A percentile compares a stretch with the other conserved stretches of the same genome.
phyloP scores from a whole-genome alignment of 371 early-diverging fungal species.

The Mucor lusitanicus region DNA sequence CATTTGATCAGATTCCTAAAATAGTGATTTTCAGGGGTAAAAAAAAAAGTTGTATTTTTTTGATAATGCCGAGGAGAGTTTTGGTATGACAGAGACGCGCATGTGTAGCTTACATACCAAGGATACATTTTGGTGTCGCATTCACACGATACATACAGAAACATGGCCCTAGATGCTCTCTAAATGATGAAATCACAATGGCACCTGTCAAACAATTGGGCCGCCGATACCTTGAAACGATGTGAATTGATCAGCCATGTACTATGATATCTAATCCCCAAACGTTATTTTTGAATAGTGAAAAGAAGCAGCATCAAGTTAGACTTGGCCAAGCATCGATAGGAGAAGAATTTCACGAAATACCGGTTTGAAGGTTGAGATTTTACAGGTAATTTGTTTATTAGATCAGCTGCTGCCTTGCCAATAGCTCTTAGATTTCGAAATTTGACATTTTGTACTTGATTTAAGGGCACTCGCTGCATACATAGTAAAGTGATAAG shows the following conservation, averaged over 20 bases:
- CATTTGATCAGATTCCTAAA: background rate
- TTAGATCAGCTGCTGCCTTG: no score
- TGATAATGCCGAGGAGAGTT: background rate
- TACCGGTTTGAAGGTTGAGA: background rate
- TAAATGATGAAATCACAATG: background rate
- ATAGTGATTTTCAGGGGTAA: background rate
- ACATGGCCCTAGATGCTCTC: background rate
- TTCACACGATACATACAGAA: background rate
- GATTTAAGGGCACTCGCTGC: background rate
- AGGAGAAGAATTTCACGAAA: background rate
- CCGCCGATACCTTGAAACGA: background rate
- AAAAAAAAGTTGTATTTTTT: background rate
- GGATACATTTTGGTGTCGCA: background rate
- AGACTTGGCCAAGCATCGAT: background rate
- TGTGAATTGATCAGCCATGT: background rate
- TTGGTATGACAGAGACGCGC: background rate
- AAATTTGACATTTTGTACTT: background rate
- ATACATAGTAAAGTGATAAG: no score
- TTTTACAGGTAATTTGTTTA: background rate
- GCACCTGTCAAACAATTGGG: background rate
- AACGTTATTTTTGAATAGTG: no score
- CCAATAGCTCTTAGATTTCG: background rate
- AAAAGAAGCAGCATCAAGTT: background rate
- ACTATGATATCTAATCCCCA: no score
- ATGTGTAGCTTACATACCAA: background rate